Conservation (phyloP, 2,329 filamentous ascomycete species). For the Colletotrichum magnum region DNA sequence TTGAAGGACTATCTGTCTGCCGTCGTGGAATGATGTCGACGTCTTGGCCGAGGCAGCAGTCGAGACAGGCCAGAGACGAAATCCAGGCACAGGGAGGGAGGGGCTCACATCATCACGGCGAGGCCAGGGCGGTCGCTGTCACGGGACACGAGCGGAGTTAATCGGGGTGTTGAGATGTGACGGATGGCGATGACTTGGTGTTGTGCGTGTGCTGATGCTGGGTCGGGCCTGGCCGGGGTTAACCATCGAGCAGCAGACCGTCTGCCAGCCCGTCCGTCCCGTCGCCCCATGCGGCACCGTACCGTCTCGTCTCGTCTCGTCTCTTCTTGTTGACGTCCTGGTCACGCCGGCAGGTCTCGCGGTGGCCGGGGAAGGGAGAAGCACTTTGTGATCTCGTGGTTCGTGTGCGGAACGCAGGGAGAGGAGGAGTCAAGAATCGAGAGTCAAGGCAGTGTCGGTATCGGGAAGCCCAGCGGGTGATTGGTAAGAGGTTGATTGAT, state of each 20-base stretch:
- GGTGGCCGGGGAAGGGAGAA: slow-evolving; percentile 22
- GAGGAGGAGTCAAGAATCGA: not conserved
- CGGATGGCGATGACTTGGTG: slow-evolving; percentile 20
- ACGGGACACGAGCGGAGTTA: slow-evolving; percentile 20
- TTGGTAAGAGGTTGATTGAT: slow-evolving; percentile 23
- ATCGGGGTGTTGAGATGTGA: slow-evolving; percentile 27
- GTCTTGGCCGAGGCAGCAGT: not conserved
- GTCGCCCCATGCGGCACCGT: not conserved
- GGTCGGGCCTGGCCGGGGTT: not conserved
- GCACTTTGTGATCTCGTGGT: not conserved
- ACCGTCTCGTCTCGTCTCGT: not conserved
- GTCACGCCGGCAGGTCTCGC: not conserved
- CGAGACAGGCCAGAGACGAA: not conserved
- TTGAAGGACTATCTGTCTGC: not conserved
- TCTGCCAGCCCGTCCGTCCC: not conserved
- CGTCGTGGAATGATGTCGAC: not conserved
- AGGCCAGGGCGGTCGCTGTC: slow-evolving; percentile 17
- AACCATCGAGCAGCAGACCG: not conserved
- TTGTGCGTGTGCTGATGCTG: slow-evolving; percentile 8
- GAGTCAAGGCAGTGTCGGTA: not conserved
- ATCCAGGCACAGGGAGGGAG: slow-evolving; percentile 24
- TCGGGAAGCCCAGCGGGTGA: not conserved
- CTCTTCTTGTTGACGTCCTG: not conserved
- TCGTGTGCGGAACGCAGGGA: slow-evolving; percentile 2
- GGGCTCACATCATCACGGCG: slow-evolving; percentile 19